Conservation (phyloP, 2,329 filamentous ascomycete genomes). For the Bimuria novae-zelandiae region DNA sequence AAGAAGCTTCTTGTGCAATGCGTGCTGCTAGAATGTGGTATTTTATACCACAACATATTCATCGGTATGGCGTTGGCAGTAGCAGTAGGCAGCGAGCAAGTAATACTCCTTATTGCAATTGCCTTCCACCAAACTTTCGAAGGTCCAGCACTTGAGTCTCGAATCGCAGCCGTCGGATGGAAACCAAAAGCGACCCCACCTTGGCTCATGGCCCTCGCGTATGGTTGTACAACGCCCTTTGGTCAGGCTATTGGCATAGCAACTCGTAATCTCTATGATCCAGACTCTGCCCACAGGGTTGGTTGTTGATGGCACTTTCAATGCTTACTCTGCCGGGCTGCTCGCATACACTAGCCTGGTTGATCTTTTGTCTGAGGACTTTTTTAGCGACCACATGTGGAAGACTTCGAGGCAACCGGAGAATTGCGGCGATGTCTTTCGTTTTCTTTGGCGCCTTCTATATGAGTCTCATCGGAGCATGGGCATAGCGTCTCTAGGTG, state of each 20-base stretch:
- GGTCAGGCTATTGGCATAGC: conserved; percentile 82
- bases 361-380: conserved; percentile 84
- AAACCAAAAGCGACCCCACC: conserved; percentile 40
- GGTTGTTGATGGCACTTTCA: conserved; percentile 84
- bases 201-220: conserved; percentile 78
- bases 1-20: conserved; percentile 40
- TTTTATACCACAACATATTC: conserved; percentile 67
- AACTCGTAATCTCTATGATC: conserved; percentile 80
- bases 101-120: conserved; percentile 62
- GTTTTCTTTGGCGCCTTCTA: conserved; percentile 67
- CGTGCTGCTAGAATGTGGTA: conserved; percentile 60
- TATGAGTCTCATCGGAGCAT: conserved; percentile 75
- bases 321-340: conserved; percentile 80
- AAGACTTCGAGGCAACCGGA: conserved; percentile 65
- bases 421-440: conserved; percentile 65
- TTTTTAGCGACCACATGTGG: conserved; percentile 77
- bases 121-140: conserved; percentile 80
- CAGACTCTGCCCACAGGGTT: conserved; percentile 74
- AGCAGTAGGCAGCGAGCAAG: conserved; percentile 58
- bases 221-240: conserved; percentile 72
- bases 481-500: too few relatives aligned
- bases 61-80: conserved; percentile 66
- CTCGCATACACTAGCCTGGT: conserved; percentile 82
- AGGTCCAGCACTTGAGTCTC: conserved; percentile 81
- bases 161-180: conserved; percentile 76